Evolutionary conservation across 768 basidiomycete species (phyloP).

Genomic region (Symmetrospora coprosmae): DNA sequence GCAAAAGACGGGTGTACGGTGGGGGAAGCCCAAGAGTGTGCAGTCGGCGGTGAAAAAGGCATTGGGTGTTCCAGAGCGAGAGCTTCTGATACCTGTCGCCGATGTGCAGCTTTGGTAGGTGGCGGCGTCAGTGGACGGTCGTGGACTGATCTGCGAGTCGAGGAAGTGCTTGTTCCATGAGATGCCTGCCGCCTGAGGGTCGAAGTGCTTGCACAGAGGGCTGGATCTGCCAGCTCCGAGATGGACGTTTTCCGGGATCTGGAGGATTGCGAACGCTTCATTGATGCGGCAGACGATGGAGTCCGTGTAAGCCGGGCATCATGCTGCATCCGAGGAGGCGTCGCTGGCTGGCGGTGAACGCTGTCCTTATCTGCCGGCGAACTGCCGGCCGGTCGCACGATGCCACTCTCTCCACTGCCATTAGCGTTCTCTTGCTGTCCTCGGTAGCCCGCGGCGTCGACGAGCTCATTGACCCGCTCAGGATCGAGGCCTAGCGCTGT

Average conservation of each 20-base stretch:
- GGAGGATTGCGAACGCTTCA: no score
- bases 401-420: neutral
- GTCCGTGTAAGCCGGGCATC: no score
- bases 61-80: neutral
- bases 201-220: no score
- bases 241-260: no score
- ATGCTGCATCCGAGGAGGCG: no score
- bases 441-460: slow-evolving; percentile 24
- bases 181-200: no score
- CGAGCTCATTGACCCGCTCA: slow-evolving; percentile 28
- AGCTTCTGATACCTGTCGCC: neutral
- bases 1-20: neutral
- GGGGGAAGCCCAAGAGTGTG: neutral
- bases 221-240: no score
- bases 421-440: no score
- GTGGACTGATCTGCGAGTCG: neutral
- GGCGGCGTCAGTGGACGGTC: slow-evolving; percentile 5
- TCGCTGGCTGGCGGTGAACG: no score
- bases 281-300: no score
- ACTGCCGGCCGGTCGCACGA: neutral
- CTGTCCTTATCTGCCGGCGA: no score
- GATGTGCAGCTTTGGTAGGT: neutral
- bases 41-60: neutral
- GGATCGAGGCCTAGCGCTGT: slow-evolving; percentile 28
- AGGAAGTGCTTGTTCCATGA: neutral